Conservation (phyloP, 140 eudicot genomes). For the Flaveria floridana region DNA sequence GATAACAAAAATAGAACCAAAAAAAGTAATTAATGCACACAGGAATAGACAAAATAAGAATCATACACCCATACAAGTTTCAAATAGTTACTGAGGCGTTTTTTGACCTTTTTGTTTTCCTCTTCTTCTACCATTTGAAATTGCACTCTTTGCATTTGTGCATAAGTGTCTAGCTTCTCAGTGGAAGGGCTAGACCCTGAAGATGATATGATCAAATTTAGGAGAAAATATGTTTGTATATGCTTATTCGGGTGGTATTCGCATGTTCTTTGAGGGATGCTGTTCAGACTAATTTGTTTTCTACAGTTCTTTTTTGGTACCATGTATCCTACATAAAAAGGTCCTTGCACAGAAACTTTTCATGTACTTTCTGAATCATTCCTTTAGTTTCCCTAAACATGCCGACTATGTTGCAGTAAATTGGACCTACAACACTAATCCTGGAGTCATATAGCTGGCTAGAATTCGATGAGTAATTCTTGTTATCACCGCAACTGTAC, state of each 20-base stretch:
- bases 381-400: neutral
- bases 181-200: no score
- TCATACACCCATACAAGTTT: no score
- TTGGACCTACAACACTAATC: neutral
- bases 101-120: no score
- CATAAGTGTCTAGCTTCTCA: no score
- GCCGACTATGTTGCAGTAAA: neutral
- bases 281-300: neutral
- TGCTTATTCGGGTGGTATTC: neutral
- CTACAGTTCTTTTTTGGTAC: conserved; percentile 9
- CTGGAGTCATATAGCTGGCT: conserved; percentile 2
- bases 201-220: neutral
- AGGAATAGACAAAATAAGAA: no score
- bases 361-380: conserved; percentile 3
- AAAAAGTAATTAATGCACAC: no score
- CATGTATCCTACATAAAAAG: conserved; percentile 4
- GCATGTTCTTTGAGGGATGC: neutral
- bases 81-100: no score
- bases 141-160: no score
- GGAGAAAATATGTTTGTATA: neutral
- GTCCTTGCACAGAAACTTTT: neutral
- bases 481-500: neutral
- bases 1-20: no score
- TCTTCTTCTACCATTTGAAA: no score
- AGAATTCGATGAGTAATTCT: neutral